Percentiles rank a stretch among this genome's conserved stretches.
Evolutionary conservation across 805 yeast species (phyloP).

Genomic region (Pichia kluyveri): DNA sequence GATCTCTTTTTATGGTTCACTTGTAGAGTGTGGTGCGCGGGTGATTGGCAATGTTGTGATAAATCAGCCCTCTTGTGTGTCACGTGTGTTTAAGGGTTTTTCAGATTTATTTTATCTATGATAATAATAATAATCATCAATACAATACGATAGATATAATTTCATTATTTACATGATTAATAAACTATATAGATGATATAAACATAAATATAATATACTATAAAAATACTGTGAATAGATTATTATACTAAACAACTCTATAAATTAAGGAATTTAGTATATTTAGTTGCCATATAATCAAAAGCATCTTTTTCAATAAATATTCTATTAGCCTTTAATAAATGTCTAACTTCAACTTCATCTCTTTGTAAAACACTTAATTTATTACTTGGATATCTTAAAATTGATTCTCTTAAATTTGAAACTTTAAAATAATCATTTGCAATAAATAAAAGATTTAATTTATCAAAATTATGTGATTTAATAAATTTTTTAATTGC

Average conservation of each 20-base stretch:
- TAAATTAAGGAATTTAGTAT: conserved; percentile 14
- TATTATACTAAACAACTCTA: neutral
- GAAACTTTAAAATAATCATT: conserved; percentile 33
- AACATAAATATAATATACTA: neutral
- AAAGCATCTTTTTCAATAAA: conserved; percentile 67
- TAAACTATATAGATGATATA: neutral
- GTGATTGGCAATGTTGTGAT: too few relatives aligned
- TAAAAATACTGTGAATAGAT: too few relatives aligned
- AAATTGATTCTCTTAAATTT: conserved; percentile 55
- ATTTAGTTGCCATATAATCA: conserved; percentile 41
- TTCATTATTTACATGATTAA: too few relatives aligned
- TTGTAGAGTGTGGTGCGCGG: too few relatives aligned
- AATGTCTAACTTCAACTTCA: conserved; percentile 73
- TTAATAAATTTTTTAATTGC: conserved; percentile 31
- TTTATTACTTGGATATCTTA: conserved; percentile 36
- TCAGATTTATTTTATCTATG: neutral
- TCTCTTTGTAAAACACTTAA: conserved; percentile 66
- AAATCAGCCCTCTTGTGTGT: too few relatives aligned
- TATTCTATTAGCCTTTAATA: conserved; percentile 70
- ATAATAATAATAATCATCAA: neutral
- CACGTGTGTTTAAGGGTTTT: too few relatives aligned
- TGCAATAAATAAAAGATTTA: conserved; percentile 61
- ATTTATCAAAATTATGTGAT: conserved; percentile 38
- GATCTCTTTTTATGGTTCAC: too few relatives aligned
- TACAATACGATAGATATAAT: too few relatives aligned